A percentile compares a stretch with the other conserved stretches of the same genome.
Conservation (phyloP, 2,329 filamentous ascomycete species). For the Nemania serpens region DNA sequence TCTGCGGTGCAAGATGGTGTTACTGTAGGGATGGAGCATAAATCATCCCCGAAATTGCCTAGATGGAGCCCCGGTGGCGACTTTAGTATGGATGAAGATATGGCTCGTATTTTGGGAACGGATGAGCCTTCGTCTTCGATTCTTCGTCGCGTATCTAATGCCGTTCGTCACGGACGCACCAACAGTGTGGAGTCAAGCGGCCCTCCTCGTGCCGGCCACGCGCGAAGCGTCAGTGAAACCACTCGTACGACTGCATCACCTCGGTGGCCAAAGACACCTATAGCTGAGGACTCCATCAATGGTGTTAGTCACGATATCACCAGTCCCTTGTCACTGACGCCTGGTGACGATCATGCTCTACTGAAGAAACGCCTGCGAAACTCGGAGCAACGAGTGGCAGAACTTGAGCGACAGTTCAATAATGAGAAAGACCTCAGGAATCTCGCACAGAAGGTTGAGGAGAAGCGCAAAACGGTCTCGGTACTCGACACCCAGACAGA, state of each 20-base stretch:
- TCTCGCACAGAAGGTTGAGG: constrained; percentile 83
- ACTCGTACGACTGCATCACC: constrained; percentile 66
- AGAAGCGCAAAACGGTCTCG: constrained; percentile 95
- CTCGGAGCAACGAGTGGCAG: constrained; percentile 82
- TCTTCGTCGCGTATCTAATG: constrained; percentile 87
- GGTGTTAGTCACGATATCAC: constrained; percentile 64
- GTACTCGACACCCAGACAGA: constrained; percentile 93
- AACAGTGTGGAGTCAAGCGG: constrained; percentile 70
- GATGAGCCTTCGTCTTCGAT: constrained; percentile 81
- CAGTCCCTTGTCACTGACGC: constrained; percentile 70
- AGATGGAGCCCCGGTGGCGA: constrained; percentile 81
- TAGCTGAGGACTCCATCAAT: constrained; percentile 57
- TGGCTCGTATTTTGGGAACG: constrained; percentile 82
- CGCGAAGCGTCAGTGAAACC: constrained; percentile 69
- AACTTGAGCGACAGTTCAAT: constrained; percentile 79
- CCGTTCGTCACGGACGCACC: constrained; percentile 89
- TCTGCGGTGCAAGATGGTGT: constrained; percentile 53
- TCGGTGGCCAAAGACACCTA: constrained; percentile 72
- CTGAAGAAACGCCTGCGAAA: constrained; percentile 77
- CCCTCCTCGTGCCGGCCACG: constrained; percentile 54
- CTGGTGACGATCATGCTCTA: constrained; percentile 65
- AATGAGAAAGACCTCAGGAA: constrained; percentile 70
- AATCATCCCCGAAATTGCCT: constrained; percentile 69
- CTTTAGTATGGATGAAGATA: constrained; percentile 94
- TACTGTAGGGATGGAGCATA: constrained; percentile 48